Base-by-base conservation (phyloP, 495 filamentous ascomycete genomes). In the Aspergillus ostianus region DNA sequence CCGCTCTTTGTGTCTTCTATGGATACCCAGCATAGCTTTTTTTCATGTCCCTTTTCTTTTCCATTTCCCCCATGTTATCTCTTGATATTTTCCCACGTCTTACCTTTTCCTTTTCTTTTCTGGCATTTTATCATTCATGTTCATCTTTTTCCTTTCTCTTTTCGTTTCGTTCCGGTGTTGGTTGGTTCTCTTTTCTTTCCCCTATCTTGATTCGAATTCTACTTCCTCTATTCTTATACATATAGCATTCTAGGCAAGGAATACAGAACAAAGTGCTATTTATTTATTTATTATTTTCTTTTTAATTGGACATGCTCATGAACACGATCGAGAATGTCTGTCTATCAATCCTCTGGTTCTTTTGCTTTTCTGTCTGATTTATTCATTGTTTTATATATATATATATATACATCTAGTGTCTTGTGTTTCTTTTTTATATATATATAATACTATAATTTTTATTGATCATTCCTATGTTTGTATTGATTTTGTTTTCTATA, bases 11-110 rank as follows among this genome's bases (percentile, higher is more conserved):
- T 71, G 65, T 70, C 66, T 71, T 65, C 67, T 57, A 67, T 71
- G 73, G 70, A 75, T 75, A 75, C 73, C 73, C 73, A 67, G 59
- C 62, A 67, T 72, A 72, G 67, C 66, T 50, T 51, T 53, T 54
- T 53, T 45, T 51, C n/a, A 51, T 56, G 9, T 9, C 32, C 19
- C 32, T 36, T 53, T 53, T 30, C 21, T 8, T 53, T 47, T 19
- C 10, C 9, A 8, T 15, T 15, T 41, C 13, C 12, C 10, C 13
- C 13, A 15, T 41, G 15, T 15, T 57, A 5, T 19, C 32, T 57
- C 41, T 23, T 19, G 27, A 18, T 50, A n/a, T 57, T 57, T 20
- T 32, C 3, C 8, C 6, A 7, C 6, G 8, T 32, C 29, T 41
- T 41, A 10, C 13, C 1, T 13, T 41, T 10, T 41, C 2, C 13